Evolutionary conservation across 805 yeast genomes (phyloP), one percentile per base, ranked within the genome.

Genomic region (Scheffersomyces amazonensis): DNA sequence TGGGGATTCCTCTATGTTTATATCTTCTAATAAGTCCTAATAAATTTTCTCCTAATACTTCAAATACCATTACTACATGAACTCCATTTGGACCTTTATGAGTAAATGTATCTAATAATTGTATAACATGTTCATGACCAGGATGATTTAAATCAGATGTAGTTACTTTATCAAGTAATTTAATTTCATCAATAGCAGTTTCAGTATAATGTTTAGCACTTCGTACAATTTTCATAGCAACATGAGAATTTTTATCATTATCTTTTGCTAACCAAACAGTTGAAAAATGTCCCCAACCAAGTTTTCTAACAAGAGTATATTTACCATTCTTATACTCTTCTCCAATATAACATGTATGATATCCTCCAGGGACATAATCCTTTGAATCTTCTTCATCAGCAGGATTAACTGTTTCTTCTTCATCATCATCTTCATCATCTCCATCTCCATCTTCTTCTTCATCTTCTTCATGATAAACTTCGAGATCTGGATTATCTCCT

Each of bases 251-350:
- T 39, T 71, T 66, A 44, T 68, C 71, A 37, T 69, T 64, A 35
- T 78, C 78, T 43, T 66, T 74, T 4, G 96, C 98, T 20, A 87
- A 69, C 97, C 96, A 90, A 16, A 87, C 97, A 1, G 96, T 93
- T 19, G 95, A 83, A 57, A 93, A 93, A 63, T 93, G 97, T 24
- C 99, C 99, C 99, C 99, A 93, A 0, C 99, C 99, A 3, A 93
- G 69, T 57, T 93, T 93, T 43, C 98, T 77, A 21, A 87, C 90
- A 34, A 93, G 63, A 1, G 81, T 72, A 58, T 93, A 93, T 42
- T 86, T 77, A 15, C 80, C 79, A 39, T 84, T 71, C 50, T 87
- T 85, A 61, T 83, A 91, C 16, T 64, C 63, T 58, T 95, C 99
- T 5, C 98, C 98, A 35, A 88, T 80, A 47, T 64, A 80, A 10